A percentile compares a stretch with the other conserved stretches of the same genome.
phyloP scores from a whole-genome alignment of 2,329 filamentous ascomycete genomes.

The Ceratocystis cubensis region DNA sequence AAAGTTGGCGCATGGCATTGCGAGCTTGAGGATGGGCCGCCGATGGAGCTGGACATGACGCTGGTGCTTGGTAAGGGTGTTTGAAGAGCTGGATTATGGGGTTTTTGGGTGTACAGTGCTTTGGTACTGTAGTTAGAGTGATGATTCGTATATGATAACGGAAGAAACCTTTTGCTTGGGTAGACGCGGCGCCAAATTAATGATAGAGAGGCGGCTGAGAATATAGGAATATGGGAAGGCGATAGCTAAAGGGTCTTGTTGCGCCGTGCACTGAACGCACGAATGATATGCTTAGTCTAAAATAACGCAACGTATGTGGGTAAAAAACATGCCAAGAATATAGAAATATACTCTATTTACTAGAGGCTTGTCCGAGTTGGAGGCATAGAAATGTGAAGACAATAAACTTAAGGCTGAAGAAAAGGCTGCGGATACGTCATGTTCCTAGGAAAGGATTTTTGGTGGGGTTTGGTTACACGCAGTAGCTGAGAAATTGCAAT shows the following conservation, averaged over 20 bases:
- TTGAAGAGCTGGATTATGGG: neutral
- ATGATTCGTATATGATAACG: neutral
- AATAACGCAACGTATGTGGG: too few relatives aligned
- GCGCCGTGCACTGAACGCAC: too few relatives aligned
- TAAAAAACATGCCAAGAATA: too few relatives aligned
- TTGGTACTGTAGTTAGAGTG: too few relatives aligned
- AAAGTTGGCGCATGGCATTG: constrained; percentile 31
- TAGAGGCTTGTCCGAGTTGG: neutral
- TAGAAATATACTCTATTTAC: neutral
- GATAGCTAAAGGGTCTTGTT: too few relatives aligned
- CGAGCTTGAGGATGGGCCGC: constrained; percentile 31
- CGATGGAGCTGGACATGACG: neutral
- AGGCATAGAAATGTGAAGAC: neutral
- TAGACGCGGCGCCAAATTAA: too few relatives aligned
- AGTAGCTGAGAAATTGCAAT: neutral
- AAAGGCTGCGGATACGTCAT: neutral
- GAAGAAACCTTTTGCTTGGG: neutral
- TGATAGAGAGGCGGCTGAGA: too few relatives aligned
- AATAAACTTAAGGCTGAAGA: neutral
- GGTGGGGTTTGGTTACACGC: neutral
- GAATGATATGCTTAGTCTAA: too few relatives aligned
- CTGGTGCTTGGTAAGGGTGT: neutral
- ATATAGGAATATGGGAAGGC: too few relatives aligned
- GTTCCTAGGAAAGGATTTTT: neutral
- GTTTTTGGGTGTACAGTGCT: too few relatives aligned